phyloP scores from a whole-genome alignment of 2,329 filamentous ascomycete species.

The Penicillium freii region DNA sequence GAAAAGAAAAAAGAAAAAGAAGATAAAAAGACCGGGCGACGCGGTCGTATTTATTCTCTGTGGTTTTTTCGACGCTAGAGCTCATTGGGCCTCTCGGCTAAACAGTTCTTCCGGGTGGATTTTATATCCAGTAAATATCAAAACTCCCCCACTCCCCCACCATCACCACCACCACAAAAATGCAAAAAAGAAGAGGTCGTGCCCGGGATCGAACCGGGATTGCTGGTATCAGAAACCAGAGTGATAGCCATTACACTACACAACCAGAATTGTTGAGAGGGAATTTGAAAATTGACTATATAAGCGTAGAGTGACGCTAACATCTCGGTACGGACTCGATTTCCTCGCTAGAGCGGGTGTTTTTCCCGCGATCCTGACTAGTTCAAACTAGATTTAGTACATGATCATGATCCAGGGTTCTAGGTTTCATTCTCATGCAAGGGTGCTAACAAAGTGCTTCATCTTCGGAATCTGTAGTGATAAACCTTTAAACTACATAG shows the following conservation, averaged over 20 bases:
- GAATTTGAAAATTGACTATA: neutral
- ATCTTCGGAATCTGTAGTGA: neutral
- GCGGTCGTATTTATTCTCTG: constrained; percentile 1
- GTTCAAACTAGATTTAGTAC: neutral
- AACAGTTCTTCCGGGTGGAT: neutral
- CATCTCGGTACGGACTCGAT: neutral
- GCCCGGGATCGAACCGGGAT: constrained; percentile 14
- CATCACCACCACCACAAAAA: too few relatives aligned
- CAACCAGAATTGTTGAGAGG: neutral
- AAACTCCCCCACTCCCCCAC: too few relatives aligned
- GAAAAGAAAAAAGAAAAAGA: constrained; percentile 11
- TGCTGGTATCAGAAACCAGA: constrained; percentile 3
- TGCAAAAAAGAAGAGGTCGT: constrained; percentile 1
- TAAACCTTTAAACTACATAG: neutral
- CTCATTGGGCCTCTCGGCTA: constrained; percentile 3
- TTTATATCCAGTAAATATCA: neutral
- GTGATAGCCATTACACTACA: constrained; percentile 2
- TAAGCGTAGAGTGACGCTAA: neutral
- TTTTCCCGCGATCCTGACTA: neutral
- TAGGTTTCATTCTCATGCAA: too few relatives aligned
- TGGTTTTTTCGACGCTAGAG: constrained; percentile 7
- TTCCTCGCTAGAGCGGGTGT: neutral
- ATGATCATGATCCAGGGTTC: neutral
- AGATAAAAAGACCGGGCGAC: neutral
- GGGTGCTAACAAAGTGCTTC: too few relatives aligned